Base-by-base conservation (phyloP, 768 basidiomycete species). In the Glaciozyma martinii region DNA sequence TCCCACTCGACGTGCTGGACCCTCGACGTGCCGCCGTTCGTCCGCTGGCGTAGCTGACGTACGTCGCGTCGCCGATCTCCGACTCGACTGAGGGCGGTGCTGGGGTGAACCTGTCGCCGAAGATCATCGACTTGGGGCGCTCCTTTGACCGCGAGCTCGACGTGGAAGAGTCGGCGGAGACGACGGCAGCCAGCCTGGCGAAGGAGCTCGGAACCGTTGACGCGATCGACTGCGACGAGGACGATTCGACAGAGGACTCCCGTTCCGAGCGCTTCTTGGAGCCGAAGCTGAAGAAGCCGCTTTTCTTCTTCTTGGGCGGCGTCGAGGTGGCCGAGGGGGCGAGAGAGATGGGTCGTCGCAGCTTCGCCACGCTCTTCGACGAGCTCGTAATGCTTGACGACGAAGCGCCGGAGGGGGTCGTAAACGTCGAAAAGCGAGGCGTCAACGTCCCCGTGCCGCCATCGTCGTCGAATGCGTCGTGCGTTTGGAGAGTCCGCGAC, bases 1-100 rank as follows among this genome's bases (percentile, higher is more conserved):
- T 50, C n/a, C 25, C 49, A 8, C 23, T 27, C 13, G 49, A 50
- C 49, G 49, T 50, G n/a, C 27, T n/a, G 7, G 49, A 50, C 9
- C 49, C 49, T n/a, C 49, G 49, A 5, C 49, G 46, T 40, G 37
- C 37, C 10, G 37, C 37, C 37, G 37, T 40, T 5, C 46, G 46
- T 18, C n/a, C 62, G 49, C n/a, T 25, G 37, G 37, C 44, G 46
- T 62, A 66, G 30, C 33, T 30, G 21, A 66, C 53, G 25, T 62
- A 66, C 15, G 58, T 60, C 33, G 61, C 49, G 42, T 62, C 57
- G 29, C 54, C 58, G 61, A 62, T 62, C 29, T 62, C 60, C 23
- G 57, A 59, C 33, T 62, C 66, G 44, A 66, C 56, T 18, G 55
- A 33, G 25, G 25, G 18, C 43, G 52, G 32, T 16, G 23, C n/a